Evolutionary conservation across 257 asterid species (phyloP).

Genomic region (Craterostigma plantagineum): DNA sequence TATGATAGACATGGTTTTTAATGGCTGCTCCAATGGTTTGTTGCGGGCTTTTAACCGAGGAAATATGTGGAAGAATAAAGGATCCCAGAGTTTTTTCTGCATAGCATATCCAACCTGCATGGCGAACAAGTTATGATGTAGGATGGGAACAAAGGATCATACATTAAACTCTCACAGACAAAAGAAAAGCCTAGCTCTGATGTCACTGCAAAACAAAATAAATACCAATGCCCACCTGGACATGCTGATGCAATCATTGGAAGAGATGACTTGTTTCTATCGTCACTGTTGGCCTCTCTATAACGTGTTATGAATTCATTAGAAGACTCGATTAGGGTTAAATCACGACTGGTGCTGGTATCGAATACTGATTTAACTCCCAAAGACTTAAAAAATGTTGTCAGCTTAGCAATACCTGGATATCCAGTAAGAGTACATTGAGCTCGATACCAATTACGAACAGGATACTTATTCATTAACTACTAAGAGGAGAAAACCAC

Average conservation of each 20-base stretch:
- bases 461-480: neutral
- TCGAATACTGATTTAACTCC: conserved; percentile 87
- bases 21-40: conserved; percentile 79
- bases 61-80: conserved; percentile 77
- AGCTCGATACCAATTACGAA: conserved; percentile 4
- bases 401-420: conserved; percentile 67
- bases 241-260: conserved; percentile 96
- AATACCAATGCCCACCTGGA: conserved; percentile 40
- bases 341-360: conserved; percentile 86
- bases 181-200: too few relatives aligned
- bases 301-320: conserved; percentile 65
- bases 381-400: conserved; percentile 68
- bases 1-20: conserved; percentile 47
- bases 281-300: conserved; percentile 27
- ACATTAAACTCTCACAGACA: too few relatives aligned
- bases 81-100: conserved; percentile 97
- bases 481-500: too few relatives aligned
- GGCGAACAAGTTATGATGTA: too few relatives aligned
- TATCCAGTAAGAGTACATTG: conserved; percentile 1
- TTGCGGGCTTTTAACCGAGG: conserved; percentile 96
- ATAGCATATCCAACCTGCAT: conserved; percentile 95
- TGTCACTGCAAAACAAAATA: neutral
- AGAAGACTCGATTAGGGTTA: conserved; percentile 81
- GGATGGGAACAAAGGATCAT: too few relatives aligned
- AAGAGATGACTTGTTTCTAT: conserved; percentile 23